Evolutionary conservation across 2,329 filamentous ascomycete species (phyloP).

Genomic region (Xylariaceae sp.): DNA sequence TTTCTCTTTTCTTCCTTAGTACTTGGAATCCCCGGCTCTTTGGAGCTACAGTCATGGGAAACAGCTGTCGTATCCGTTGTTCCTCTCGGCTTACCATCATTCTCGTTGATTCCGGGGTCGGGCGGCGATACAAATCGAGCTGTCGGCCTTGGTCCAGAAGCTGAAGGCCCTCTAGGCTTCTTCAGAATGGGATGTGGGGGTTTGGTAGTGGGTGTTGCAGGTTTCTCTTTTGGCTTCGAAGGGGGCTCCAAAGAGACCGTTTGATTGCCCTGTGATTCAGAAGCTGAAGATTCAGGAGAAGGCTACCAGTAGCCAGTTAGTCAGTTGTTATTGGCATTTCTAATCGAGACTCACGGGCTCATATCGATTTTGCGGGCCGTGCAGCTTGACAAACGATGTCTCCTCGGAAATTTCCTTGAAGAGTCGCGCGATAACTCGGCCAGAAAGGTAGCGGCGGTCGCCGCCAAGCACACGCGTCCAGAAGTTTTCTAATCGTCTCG

Average conservation of each 20-base stretch:
- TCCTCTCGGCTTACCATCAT: constrained; percentile 31
- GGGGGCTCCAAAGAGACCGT: constrained; percentile 13
- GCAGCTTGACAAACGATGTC: constrained; percentile 53
- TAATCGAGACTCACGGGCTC: constrained; percentile 43
- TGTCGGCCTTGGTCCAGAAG: constrained; percentile 52
- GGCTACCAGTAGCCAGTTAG: constrained; percentile 25
- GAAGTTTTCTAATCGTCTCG: constrained; percentile 59
- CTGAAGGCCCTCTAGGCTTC: constrained; percentile 52
- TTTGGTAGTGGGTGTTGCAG: constrained; percentile 42
- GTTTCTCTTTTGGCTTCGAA: constrained; percentile 25
- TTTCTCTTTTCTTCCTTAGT: constrained; percentile 29
- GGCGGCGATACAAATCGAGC: constrained; percentile 57
- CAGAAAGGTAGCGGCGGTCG: constrained; percentile 49
- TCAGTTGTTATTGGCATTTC: not conserved
- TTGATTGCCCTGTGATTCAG: constrained; percentile 14
- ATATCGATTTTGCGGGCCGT: constrained; percentile 50
- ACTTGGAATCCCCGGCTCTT: constrained; percentile 21
- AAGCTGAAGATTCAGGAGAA: constrained; percentile 23
- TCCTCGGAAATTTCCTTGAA: constrained; percentile 57
- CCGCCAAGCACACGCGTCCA: constrained; percentile 66
- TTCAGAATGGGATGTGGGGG: constrained; percentile 57
- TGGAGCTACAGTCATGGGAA: constrained; percentile 28
- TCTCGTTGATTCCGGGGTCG: constrained; percentile 43
- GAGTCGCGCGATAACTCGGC: constrained; percentile 49
- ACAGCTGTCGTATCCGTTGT: constrained; percentile 39